A percentile compares a stretch with the other conserved stretches of the same genome.
Evolutionary conservation across 148 eudicot genomes (phyloP).

Genomic region (Nepenthes mirabilis): DNA sequence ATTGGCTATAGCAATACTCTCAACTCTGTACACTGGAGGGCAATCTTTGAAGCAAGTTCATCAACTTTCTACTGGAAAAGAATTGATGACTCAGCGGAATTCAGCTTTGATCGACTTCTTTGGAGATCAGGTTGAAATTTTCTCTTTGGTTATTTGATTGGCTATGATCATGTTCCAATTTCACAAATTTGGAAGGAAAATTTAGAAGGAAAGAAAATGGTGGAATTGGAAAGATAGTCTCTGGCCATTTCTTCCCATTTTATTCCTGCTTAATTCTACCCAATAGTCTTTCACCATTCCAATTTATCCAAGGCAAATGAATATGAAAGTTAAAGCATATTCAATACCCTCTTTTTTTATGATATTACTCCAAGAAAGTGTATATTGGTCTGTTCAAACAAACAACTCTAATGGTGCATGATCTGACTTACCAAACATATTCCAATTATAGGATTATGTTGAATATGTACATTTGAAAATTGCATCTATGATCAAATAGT

Average conservation of each 20-base stretch:
- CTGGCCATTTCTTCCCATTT: neutral
- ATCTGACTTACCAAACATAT: too few species aligned
- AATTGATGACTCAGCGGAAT: slow-evolving; percentile 12
- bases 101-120: slow-evolving; percentile 33
- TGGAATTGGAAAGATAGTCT: neutral
- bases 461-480: too few species aligned
- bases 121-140: slow-evolving; percentile 53
- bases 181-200: neutral
- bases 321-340: too few species aligned
- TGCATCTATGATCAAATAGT: too few species aligned
- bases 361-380: too few species aligned
- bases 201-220: neutral
- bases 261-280: neutral
- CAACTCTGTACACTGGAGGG: slow-evolving; percentile 41
- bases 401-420: too few species aligned
- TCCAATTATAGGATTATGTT: too few species aligned
- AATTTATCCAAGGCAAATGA: too few species aligned
- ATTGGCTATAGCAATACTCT: slow-evolving; percentile 49
- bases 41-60: slow-evolving; percentile 36
- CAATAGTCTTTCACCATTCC: neutral
- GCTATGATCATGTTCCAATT: neutral
- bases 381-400: too few species aligned
- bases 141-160: neutral
- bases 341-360: too few species aligned
- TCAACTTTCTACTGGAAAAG: slow-evolving; percentile 27